Base-by-base conservation (phyloP, 2,329 filamentous ascomycete species). In the Ophiostoma triangulosporum region DNA sequence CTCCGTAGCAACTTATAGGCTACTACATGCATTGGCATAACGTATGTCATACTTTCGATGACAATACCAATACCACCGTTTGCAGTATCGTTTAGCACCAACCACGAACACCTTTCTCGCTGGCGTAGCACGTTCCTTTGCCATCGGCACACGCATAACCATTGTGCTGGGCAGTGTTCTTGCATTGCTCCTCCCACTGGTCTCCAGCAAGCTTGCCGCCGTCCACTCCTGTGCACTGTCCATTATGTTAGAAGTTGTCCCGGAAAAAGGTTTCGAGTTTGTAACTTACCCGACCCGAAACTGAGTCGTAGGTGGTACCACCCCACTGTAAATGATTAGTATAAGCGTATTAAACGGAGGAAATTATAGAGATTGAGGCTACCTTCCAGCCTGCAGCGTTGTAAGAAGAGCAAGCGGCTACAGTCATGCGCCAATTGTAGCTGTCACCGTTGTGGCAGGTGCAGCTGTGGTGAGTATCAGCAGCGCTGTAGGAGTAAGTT, bases 391-490 rank as follows among this genome's bases (percentile, higher is more conserved):
- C n/a, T n/a, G 46, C 46, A 8, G 12, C 17, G 12, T 31, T 33
- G 46, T 48, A 48, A n/a, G n/a, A 1, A 2, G 27, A 8, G 20
- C 46, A 48, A 15, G 46, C 46, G 11, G 8, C 12, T 3, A 29
- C 33, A 24, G 46, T 48, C 27, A 48, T 48, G 17, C 46, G 46
- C 46, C 26, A 48, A 17, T 48, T 48, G 29, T 33, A 32, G 29
- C 46, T 48, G 29, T 48, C 46, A 9, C 46, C 46, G 27, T 48
- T 48, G 11, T 48, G 46, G 29, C 46, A 48, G 17, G 46, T 32
- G 29, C 46, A 48, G 46, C 46, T 48, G n/a, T 17, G n/a, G 29
- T 48, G 46, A n/a, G 22, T n/a, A 33, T 48, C 46, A 24, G 46
- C 46, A 14, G 29, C 9, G 4, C 46, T 48, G 12, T 17, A 15